Conservation (phyloP, 305 asterid species). For the Solanum hybrid region DNA sequence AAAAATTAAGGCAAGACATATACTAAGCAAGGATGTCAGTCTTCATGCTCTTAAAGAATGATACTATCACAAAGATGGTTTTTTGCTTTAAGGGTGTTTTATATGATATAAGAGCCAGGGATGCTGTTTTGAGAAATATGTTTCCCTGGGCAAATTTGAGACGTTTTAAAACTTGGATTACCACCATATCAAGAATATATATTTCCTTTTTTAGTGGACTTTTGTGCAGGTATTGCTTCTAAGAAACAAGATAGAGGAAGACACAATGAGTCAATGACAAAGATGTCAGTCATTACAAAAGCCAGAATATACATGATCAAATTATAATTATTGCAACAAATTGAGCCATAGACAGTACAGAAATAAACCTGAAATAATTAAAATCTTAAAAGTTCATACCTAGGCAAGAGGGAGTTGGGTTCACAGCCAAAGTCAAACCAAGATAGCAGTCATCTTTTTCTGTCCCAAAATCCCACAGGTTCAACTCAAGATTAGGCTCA, state of each 20-base stretch:
- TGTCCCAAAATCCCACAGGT: constrained; percentile 79
- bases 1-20: background rate
- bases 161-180: background rate
- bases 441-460: constrained; percentile 73
- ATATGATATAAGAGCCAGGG: background rate
- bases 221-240: background rate
- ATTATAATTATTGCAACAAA: background rate
- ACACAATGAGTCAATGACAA: background rate
- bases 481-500: constrained; percentile 92
- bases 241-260: background rate
- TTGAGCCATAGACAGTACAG: background rate
- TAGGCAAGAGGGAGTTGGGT: constrained; percentile 62
- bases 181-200: background rate
- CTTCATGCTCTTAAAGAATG: background rate
- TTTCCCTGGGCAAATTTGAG: background rate
- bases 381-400: constrained; percentile 30
- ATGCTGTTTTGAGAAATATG: background rate
- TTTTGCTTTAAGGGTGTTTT: background rate
- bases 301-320: background rate
- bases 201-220: background rate
- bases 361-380: background rate
- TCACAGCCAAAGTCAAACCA: constrained; percentile 89
- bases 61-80: background rate
- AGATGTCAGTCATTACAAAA: background rate
- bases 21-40: background rate